Evolutionary conservation across 345 rosid species (phyloP).

Genomic region (Eucalyptus caleyi): DNA sequence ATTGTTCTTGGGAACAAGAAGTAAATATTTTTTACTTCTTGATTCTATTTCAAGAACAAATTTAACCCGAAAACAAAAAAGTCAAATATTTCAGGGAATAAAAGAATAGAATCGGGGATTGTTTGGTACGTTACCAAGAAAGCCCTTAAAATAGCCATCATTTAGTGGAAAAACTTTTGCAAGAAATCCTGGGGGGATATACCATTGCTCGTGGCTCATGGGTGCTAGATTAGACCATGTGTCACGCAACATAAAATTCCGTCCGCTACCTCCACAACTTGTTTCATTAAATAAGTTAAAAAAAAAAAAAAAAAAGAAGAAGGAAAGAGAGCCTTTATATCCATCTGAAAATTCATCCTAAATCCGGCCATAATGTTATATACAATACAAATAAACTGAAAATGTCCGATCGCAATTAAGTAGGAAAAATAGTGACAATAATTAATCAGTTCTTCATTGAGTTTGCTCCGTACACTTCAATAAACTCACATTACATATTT

Average conservation of each 20-base stretch:
- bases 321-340: neutral
- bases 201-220: neutral
- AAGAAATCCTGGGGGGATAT: neutral
- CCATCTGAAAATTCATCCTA: neutral
- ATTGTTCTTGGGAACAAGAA: too few relatives aligned
- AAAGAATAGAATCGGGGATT: too few relatives aligned
- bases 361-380: neutral
- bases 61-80: too few relatives aligned
- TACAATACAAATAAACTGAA: neutral
- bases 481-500: neutral
- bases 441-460: neutral
- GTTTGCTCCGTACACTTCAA: neutral
- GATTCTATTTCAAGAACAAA: too few relatives aligned
- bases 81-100: too few relatives aligned
- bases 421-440: neutral
- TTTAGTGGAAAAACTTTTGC: neutral
- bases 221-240: neutral
- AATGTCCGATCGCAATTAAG: neutral
- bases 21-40: too few relatives aligned
- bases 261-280: neutral
- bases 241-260: neutral
- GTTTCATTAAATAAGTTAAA: neutral
- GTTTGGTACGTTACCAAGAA: too few relatives aligned
- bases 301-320: fast-evolving
- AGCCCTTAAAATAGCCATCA: neutral